Evolutionary conservation across 208 protist genomes (phyloP).

Genomic region (Leishmania tarentolae): DNA sequence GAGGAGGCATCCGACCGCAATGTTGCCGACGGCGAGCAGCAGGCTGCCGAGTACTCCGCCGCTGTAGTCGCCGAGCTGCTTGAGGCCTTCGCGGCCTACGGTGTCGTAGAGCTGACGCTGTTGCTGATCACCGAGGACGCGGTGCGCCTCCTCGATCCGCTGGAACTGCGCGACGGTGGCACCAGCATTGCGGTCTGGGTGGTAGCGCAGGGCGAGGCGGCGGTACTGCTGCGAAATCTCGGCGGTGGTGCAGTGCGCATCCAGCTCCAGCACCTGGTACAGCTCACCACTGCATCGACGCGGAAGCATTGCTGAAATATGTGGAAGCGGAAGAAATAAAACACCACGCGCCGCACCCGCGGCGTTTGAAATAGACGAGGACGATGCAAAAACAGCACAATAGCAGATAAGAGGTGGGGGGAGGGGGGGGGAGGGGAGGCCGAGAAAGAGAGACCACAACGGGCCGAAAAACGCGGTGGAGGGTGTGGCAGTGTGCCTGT

Average conservation of each 20-base stretch:
- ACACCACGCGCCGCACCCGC: neutral
- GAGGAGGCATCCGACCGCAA: slow-evolving; percentile 22
- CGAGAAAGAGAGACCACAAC: neutral
- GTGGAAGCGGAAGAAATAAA: neutral
- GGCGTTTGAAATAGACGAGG: neutral
- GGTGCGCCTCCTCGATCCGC: slow-evolving; percentile 95
- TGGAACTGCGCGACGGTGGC: slow-evolving; percentile 82
- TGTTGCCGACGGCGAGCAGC: slow-evolving; percentile 16
- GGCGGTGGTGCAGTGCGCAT: slow-evolving; percentile 47
- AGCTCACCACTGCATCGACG: slow-evolving; percentile 52
- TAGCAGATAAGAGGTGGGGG: neutral
- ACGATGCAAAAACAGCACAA: neutral
- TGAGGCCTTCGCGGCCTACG: slow-evolving; percentile 94
- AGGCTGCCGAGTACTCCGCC: slow-evolving; percentile 31
- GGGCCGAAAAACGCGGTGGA: neutral
- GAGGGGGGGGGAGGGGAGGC: neutral
- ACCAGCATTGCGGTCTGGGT: slow-evolving; percentile 87
- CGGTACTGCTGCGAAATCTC: slow-evolving; percentile 87
- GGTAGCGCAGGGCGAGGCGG: slow-evolving; percentile 85
- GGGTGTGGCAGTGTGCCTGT: neutral
- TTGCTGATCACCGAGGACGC: slow-evolving; percentile 94
- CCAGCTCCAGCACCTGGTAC: slow-evolving; percentile 81
- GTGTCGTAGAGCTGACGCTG: slow-evolving; percentile 97
- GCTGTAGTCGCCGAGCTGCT: slow-evolving; percentile 62
- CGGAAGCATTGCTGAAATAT: slow-evolving; percentile 24